Evolutionary conservation across 2,329 filamentous ascomycete species (phyloP).

Genomic region (Diaporthe sp.): DNA sequence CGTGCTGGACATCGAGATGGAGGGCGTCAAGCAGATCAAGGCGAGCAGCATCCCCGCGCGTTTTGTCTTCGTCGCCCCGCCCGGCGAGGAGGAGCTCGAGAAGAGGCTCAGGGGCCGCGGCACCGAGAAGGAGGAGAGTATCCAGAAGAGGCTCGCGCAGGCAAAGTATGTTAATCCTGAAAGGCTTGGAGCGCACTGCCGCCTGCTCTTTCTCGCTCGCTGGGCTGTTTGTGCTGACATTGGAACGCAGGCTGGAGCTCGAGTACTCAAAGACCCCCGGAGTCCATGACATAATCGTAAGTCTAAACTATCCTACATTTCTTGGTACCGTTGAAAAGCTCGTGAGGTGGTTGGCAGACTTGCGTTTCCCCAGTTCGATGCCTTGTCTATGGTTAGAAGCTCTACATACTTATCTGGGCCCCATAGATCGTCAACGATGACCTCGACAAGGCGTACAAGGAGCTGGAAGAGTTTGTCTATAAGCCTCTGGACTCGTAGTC

Average conservation of each 20-base stretch:
- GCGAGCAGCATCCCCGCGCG: conserved; percentile 79
- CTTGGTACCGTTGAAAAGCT: not conserved
- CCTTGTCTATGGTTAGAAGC: too few species aligned
- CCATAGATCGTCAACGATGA: conserved; percentile 56
- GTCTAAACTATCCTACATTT: not conserved
- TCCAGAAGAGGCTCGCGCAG: conserved; percentile 78
- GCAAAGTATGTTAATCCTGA: conserved; percentile 60
- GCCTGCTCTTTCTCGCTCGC: not conserved
- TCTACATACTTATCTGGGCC: conserved; percentile 18
- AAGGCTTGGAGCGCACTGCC: not conserved
- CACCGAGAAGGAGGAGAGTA: conserved; percentile 82
- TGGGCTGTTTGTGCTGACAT: conserved; percentile 16
- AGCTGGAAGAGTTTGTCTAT: conserved; percentile 66
- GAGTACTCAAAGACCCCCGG: conserved; percentile 78
- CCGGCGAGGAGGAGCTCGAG: conserved; percentile 81
- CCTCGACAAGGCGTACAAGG: conserved; percentile 64
- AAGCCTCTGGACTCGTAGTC: conserved; percentile 45
- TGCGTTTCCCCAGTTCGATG: not conserved
- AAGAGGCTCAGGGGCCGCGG: conserved; percentile 79
- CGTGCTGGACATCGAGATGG: conserved; percentile 97
- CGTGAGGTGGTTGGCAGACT: not conserved
- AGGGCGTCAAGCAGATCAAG: conserved; percentile 96
- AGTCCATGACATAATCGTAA: conserved; percentile 59
- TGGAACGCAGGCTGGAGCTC: conserved; percentile 68
- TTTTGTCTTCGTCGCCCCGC: conserved; percentile 89